These are phyloP conservation scores for Escallonia herrerae DNA, from an alignment of 129 eudicot species.

Conservation along the genomic window DNA sequence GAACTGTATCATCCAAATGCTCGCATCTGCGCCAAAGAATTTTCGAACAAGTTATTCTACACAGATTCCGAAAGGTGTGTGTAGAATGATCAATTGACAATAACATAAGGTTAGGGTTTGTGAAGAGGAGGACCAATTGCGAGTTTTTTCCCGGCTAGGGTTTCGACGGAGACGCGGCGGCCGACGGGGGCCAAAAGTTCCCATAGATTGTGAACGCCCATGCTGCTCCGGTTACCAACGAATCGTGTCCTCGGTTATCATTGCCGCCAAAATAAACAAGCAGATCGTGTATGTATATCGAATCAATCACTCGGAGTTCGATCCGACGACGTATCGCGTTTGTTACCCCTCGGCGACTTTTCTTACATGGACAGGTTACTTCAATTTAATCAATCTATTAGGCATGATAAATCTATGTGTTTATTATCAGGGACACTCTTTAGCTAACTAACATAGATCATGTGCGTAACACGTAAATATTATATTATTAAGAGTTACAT, in stretches of 20 bases:
- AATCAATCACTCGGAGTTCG: no score
- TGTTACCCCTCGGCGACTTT: no score
- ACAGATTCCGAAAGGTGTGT: background rate
- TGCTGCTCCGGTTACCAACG: conserved; percentile 1
- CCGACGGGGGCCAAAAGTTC: conserved; percentile 93
- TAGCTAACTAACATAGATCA: no score
- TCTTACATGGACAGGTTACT: no score
- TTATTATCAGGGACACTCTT: no score
- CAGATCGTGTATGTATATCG: no score
- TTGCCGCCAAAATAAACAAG: conserved; percentile 4
- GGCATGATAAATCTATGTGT: no score
- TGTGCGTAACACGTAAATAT: no score
- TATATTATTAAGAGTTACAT: no score
- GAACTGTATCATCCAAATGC: conserved; percentile 96
- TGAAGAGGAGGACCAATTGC: conserved; percentile 48
- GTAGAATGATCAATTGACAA: no score
- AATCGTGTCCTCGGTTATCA: background rate
- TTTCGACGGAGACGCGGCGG: conserved; percentile 93
- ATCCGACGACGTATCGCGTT: no score
- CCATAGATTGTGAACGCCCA: conserved; percentile 99
- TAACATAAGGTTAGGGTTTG: conserved; percentile 26
- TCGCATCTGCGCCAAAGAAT: conserved; percentile 54
- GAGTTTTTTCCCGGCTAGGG: conserved; percentile 83
- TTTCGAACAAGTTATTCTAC: background rate
- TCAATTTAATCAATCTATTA: no score